phyloP scores from a whole-genome alignment of 805 yeast genomes.

The Metschnikowia picachoensis region DNA sequence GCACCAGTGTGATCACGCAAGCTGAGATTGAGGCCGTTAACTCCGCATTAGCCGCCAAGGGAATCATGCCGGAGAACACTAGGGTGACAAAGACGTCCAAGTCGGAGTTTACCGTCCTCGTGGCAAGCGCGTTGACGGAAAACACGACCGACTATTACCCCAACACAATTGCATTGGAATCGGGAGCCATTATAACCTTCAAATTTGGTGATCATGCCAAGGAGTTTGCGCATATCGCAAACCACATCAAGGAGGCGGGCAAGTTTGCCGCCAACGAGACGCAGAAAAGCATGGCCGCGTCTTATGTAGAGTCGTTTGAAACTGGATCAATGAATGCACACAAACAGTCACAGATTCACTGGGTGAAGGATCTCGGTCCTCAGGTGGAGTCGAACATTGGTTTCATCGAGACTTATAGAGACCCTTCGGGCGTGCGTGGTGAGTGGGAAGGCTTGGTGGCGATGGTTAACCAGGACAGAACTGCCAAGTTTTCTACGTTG shows the following conservation, averaged over 20 bases:
- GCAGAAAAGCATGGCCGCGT: slow-evolving; percentile 60
- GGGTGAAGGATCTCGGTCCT: slow-evolving; percentile 89
- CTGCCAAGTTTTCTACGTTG: slow-evolving; percentile 69
- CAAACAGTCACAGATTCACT: slow-evolving; percentile 73
- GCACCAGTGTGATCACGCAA: slow-evolving; percentile 39
- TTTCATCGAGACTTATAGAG: slow-evolving; percentile 89
- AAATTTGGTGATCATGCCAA: slow-evolving; percentile 73
- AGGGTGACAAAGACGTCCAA: slow-evolving; percentile 58
- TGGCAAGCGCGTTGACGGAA: slow-evolving; percentile 59
- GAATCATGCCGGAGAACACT: slow-evolving; percentile 76
- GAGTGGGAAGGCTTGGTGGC: slow-evolving; percentile 94
- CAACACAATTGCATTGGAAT: slow-evolving; percentile 32
- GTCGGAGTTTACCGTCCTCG: slow-evolving; percentile 51
- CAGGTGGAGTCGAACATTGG: slow-evolving; percentile 72
- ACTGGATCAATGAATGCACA: slow-evolving; percentile 86
- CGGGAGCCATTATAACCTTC: slow-evolving; percentile 42
- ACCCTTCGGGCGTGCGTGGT: slow-evolving; percentile 87
- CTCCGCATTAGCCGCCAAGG: slow-evolving; percentile 56
- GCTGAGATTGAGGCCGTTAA: slow-evolving; percentile 66
- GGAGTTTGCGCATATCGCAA: slow-evolving; percentile 60
- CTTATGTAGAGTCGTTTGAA: slow-evolving; percentile 64
- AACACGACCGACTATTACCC: slow-evolving; percentile 56
- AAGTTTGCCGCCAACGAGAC: slow-evolving; percentile 68
- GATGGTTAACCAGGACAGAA: slow-evolving; percentile 82
- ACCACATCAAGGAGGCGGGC: slow-evolving; percentile 53